Conservation (phyloP, 1,284 basidiomycete genomes). For the Mrakiaceae sp. region DNA sequence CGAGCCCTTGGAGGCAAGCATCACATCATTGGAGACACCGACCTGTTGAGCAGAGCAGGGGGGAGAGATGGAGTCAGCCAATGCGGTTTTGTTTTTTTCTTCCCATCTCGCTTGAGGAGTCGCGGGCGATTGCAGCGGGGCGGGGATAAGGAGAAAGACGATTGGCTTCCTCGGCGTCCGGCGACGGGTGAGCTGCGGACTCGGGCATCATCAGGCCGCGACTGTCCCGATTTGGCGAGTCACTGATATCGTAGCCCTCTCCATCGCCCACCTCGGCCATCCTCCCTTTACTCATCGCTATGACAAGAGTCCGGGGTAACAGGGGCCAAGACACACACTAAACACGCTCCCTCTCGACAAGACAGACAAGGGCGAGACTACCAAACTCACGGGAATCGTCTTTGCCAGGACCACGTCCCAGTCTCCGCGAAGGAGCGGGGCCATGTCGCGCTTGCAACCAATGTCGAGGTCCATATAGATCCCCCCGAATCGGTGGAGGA, state of each 20-base stretch:
- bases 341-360: no score
- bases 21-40: slow-evolving; percentile 93
- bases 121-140: background rate
- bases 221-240: no score
- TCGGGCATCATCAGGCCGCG: no score
- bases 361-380: slow-evolving; percentile 15
- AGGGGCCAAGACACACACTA: no score
- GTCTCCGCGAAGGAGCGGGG: slow-evolving; percentile 60
- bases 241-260: no score
- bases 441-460: slow-evolving; percentile 80
- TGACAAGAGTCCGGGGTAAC: no score
- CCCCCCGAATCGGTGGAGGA: slow-evolving; percentile 89
- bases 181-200: no score
- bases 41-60: slow-evolving; percentile 31
- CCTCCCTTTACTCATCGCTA: no score
- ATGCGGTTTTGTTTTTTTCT: background rate
- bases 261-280: no score
- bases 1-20: slow-evolving; percentile 75
- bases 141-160: background rate
- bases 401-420: slow-evolving; percentile 85
- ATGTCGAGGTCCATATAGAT: slow-evolving; percentile 88
- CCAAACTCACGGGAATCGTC: slow-evolving; percentile 62
- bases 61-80: background rate
- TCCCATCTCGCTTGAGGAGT: no score
- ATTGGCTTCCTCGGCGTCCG: no score